These are phyloP conservation scores for Cyberlindnera americana DNA, from an alignment of 805 yeast species.

Conservation along the genomic window DNA sequence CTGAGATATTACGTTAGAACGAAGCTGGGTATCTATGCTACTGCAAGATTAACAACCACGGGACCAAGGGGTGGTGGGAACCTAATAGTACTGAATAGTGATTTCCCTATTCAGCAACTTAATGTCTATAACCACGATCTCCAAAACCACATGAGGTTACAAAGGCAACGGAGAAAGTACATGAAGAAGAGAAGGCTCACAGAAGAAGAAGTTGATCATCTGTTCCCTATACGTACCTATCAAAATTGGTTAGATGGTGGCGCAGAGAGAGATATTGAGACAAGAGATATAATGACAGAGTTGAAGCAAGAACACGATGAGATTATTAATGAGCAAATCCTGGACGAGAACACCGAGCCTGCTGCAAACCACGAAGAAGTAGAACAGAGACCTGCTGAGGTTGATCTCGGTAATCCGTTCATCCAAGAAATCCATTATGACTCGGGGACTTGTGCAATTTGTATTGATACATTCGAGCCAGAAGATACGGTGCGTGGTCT, in stretches of 20 bases:
- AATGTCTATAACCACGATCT: conserved; percentile 19
- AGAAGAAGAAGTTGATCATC: conserved; percentile 52
- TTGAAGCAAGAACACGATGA: conserved; percentile 33
- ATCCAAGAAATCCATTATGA: conserved; percentile 42
- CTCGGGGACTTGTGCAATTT: conserved; percentile 75
- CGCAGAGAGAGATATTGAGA: conserved; percentile 44
- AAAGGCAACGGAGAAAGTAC: conserved; percentile 40
- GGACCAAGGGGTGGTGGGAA: conserved; percentile 5
- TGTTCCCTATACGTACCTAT: conserved; percentile 58
- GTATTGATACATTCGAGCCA: conserved; percentile 62
- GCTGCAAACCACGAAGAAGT: not conserved
- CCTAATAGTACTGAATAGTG: conserved; percentile 22
- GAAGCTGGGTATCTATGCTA: conserved; percentile 45
- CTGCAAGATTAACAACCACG: conserved; percentile 22
- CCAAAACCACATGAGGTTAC: conserved; percentile 11
- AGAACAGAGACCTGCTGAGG: not conserved
- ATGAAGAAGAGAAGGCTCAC: conserved; percentile 49
- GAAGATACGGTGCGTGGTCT: conserved; percentile 68
- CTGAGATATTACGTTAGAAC: conserved; percentile 56
- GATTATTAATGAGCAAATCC: conserved; percentile 9
- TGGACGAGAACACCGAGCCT: conserved; percentile 1
- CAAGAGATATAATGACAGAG: conserved; percentile 42
- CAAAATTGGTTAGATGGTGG: conserved; percentile 62
- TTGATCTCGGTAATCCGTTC: conserved; percentile 24
- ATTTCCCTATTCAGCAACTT: conserved; percentile 24